Percentiles rank a stretch among this genome's conserved stretches.
Conservation (phyloP, 2,329 filamentous ascomycete species). For the Trichothecium roseum region DNA sequence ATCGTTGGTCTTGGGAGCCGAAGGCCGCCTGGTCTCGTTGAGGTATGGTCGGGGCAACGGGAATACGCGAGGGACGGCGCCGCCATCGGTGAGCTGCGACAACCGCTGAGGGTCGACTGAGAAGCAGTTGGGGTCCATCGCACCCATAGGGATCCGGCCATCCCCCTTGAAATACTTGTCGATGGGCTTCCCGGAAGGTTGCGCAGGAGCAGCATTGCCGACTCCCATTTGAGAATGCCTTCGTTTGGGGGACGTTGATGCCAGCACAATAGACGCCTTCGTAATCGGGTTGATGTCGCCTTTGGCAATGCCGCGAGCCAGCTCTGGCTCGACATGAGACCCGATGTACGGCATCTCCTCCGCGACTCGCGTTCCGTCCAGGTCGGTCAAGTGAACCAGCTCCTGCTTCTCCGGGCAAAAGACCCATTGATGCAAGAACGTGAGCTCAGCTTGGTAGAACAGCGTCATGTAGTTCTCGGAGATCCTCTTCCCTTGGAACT, state of each 20-base stretch:
- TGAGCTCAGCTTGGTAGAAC: slow-evolving; percentile 81
- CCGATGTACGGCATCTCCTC: slow-evolving; percentile 78
- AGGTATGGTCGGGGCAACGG: slow-evolving; percentile 49
- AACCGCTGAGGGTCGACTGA: slow-evolving; percentile 37
- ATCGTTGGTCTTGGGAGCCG: slow-evolving; percentile 7
- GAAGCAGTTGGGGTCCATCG: slow-evolving; percentile 54
- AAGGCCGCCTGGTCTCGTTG: slow-evolving; percentile 19
- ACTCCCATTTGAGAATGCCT: slow-evolving; percentile 25
- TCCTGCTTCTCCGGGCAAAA: slow-evolving; percentile 67
- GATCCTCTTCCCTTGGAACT: slow-evolving; percentile 82
- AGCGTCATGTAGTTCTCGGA: slow-evolving; percentile 70
- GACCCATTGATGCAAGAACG: slow-evolving; percentile 89
- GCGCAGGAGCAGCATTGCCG: slow-evolving; percentile 10
- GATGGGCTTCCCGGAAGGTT: slow-evolving; percentile 37
- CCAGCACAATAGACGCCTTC: slow-evolving; percentile 51
- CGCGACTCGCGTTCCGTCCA: slow-evolving; percentile 50
- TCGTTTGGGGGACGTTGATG: slow-evolving; percentile 29
- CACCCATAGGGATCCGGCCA: slow-evolving; percentile 45
- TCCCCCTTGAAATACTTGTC: slow-evolving; percentile 42
- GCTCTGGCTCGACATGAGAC: slow-evolving; percentile 52
- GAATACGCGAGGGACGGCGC: slow-evolving; percentile 43
- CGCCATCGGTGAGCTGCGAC: slow-evolving; percentile 37
- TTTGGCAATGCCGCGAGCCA: slow-evolving; percentile 63
- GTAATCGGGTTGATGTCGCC: slow-evolving; percentile 88
- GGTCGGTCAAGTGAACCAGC: slow-evolving; percentile 65